Base-by-base conservation (phyloP, 805 yeast genomes). In the Dipodascus geniculatus region DNA sequence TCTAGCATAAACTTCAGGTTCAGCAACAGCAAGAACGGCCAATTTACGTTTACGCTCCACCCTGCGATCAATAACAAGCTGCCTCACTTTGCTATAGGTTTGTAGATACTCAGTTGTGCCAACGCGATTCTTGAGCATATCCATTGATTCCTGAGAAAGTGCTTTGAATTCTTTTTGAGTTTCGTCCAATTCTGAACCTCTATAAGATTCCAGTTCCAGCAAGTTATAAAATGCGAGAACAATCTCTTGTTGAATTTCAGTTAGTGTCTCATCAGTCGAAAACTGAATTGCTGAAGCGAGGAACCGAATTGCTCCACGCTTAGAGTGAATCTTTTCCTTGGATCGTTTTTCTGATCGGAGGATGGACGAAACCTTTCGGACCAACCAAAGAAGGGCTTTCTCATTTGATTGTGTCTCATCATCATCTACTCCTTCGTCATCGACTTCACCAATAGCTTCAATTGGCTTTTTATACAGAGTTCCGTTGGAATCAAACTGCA, bases 1-100 rank as follows among this genome's bases (percentile, higher is more conserved):
- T 59, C 76, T 78, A 1, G 96, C 93, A n/a, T 87, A 83, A 47
- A 78, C 69, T 16, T 85, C 96, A 0, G 98, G 98, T 2, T 84
- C 85, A 20, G 75, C 77, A 9, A 90, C 74, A 2, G 88, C 85
- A 64, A 87, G 70, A 55, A 85, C 82, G 0, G 95, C 85, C 54
- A 89, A 75, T 63, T 82, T 83, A 0, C 85, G 77, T 64, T 76
- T 81, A 68, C 97, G 80, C 50, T 87, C 95, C 55, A 77, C 76
- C 62, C 97, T 78, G 66, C 87, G 79, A 35, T 72, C 71, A 24
- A 68, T 69, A 22, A 90, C 83, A 17, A 62, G 61, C 58, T 76
- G 79, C 64, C 81, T 80, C n/a, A 88, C 93, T 48, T 71, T 71
- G 1, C 85, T 71, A 63, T 82, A 84, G 1, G 79, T 68, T 20